Base-by-base conservation (phyloP, 129 eudicot genomes). In the Cynara cardunculus region DNA sequence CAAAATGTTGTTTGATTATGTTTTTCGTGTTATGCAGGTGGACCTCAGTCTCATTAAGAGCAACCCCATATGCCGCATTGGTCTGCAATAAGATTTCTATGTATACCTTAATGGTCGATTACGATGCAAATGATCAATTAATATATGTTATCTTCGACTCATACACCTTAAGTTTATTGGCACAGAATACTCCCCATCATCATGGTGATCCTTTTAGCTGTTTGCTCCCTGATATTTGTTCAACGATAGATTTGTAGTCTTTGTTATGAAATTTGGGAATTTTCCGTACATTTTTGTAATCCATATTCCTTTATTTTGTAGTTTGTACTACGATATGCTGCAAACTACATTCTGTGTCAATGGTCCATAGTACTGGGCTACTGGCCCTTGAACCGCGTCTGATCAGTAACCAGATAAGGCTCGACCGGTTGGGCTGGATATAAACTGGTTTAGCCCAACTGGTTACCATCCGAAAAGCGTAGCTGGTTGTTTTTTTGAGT, bases 11-110 rank as follows among this genome's bases (percentile, higher is more conserved):
- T 34, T n/a, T 73, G 65, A 46, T 78, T 69, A 37, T 37, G 16
- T 28, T 73, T 32, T 76, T 25, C 21, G 18, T 37, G 25, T 25
- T 84, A 73, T 77, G 78, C 88, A 95, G 99, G 99, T 95, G 85
- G 97, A 95, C 85, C 93, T 95, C 4, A 80, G 90, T 69, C 94
- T 95, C 75, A 95, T 92, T 67, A 95, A 95, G 83, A 89, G 87
- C 78, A 95, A 92, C 74, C 93, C 97, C 0, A 82, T 91, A 31
- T 93, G 98, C 72, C 89, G 93, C 35, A 83, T 91, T 25, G 98
- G 98, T 22, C 76, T 92, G 25, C 41, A 85, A 61, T 74, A 79
- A 27, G 9, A 65, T 25, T 19, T 59, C 10, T 18, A 59, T 19
- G 22, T 53, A 18, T 16, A 18, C 22, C 22, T 53, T 53, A 53